These are phyloP conservation scores for Cladosporium sp. DNA, from an alignment of 2,329 filamentous ascomycete species.

Conservation along the genomic window DNA sequence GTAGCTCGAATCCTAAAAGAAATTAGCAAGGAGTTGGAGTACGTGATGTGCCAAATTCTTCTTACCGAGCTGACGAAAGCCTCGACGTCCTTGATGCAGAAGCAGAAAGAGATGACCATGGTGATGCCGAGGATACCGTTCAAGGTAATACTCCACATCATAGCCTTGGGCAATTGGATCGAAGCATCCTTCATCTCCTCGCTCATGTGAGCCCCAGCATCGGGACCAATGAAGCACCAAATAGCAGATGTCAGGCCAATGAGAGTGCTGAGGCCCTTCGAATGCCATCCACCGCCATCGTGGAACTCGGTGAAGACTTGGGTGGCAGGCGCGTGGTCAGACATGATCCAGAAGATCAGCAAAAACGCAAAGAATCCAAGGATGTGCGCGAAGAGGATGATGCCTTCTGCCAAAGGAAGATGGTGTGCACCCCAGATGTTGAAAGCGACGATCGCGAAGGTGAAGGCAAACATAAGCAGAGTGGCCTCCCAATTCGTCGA, in stretches of 20 bases:
- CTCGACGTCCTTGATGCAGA: conserved; percentile 15
- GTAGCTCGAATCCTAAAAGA: conserved; percentile 22
- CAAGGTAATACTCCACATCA: conserved; percentile 40
- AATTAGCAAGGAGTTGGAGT: background rate
- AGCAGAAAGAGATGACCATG: conserved; percentile 37
- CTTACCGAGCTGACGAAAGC: conserved; percentile 18
- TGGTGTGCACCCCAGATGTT: conserved; percentile 33
- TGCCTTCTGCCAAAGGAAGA: conserved; percentile 31
- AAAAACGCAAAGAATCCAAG: conserved; percentile 43
- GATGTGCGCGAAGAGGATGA: conserved; percentile 37
- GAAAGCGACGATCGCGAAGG: conserved; percentile 28
- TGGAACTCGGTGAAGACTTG: conserved; percentile 34
- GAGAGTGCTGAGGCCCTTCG: conserved; percentile 38
- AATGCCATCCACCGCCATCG: conserved; percentile 37
- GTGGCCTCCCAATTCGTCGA: conserved; percentile 16
- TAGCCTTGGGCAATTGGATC: conserved; percentile 39
- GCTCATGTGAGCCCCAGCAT: conserved; percentile 36
- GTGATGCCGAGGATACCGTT: conserved; percentile 32
- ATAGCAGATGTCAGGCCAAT: conserved; percentile 40
- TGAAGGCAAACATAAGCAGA: conserved; percentile 27
- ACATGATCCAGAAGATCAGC: conserved; percentile 35
- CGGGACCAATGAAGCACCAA: conserved; percentile 34
- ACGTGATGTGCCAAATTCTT: background rate
- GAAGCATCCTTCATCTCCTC: conserved; percentile 36
- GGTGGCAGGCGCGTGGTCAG: conserved; percentile 26